Conservation (phyloP, 1,284 basidiomycete species). For the Trametes hirsuta region DNA sequence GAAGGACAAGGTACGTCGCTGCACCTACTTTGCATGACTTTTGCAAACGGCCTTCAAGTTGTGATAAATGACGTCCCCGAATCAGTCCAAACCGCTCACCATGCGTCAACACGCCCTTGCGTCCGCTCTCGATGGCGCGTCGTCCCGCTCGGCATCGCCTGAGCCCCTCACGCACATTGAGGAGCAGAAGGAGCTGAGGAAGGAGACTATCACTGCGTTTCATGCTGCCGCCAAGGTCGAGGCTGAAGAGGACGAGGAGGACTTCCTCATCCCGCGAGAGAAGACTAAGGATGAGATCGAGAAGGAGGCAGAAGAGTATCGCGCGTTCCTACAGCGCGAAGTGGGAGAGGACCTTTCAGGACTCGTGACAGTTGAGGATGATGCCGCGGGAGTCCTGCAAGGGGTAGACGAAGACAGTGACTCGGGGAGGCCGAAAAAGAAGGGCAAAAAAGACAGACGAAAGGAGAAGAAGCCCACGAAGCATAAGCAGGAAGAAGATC, state of each 20-base stretch:
- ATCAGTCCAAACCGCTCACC: conserved; percentile 63
- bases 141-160: conserved; percentile 53
- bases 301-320: conserved; percentile 80
- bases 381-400: conserved; percentile 29
- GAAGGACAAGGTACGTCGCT: conserved; percentile 57
- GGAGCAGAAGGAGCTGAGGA: conserved; percentile 77
- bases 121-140: conserved; percentile 49
- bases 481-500: conserved; percentile 65
- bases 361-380: conserved; percentile 52
- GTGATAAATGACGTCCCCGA: conserved; percentile 1
- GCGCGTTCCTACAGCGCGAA: conserved; percentile 77
- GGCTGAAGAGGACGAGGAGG: conserved; percentile 58
- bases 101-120: conserved; percentile 62
- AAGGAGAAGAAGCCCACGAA: conserved; percentile 39
- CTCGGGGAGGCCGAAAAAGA: conserved; percentile 33
- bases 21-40: conserved; percentile 1
- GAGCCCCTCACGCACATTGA: conserved; percentile 73
- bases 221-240: conserved; percentile 48
- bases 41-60: conserved; percentile 6
- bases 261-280: conserved; percentile 72
- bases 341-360: conserved; percentile 78
- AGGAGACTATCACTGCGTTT: conserved; percentile 87
- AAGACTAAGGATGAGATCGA: conserved; percentile 79
- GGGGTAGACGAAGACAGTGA: conserved; percentile 37
- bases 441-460: conserved; percentile 37